These are phyloP conservation scores for Escovopsis weberi DNA, from an alignment of 2,329 filamentous ascomycete genomes.

Conservation along the genomic window DNA sequence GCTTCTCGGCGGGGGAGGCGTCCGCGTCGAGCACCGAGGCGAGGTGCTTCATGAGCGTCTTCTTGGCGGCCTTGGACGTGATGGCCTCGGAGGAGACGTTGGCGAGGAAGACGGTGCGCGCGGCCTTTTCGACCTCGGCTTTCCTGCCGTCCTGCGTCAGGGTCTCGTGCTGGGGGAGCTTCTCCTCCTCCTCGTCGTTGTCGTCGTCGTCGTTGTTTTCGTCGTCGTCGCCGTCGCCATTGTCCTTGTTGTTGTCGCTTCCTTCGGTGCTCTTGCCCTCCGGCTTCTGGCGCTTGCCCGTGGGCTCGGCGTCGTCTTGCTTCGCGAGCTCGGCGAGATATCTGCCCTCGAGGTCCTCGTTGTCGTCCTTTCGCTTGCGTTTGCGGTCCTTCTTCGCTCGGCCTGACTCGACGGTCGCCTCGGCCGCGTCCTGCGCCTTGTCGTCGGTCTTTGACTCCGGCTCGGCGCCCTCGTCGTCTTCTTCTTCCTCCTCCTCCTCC, in stretches of 20 bases:
- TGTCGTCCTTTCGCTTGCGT: conserved; percentile 51
- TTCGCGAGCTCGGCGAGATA: conserved; percentile 53
- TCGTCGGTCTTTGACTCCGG: conserved; percentile 12
- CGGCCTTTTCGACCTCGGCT: conserved; percentile 66
- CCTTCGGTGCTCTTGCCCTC: conserved; percentile 10
- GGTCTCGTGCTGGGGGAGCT: conserved; percentile 42
- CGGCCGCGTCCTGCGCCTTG: conserved; percentile 19
- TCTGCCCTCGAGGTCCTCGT: conserved; percentile 54
- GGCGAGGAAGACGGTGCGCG: conserved; percentile 80
- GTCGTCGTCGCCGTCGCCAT: conserved; percentile 20
- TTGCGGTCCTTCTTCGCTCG: conserved; percentile 37
- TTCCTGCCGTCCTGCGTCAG: conserved; percentile 36
- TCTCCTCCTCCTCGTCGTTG: conserved; percentile 27
- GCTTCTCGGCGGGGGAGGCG: conserved; percentile 46
- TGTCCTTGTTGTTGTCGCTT: conserved; percentile 23
- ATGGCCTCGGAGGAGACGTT: conserved; percentile 80
- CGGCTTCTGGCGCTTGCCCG: conserved; percentile 39
- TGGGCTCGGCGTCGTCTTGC: conserved; percentile 41
- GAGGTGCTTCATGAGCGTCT: conserved; percentile 61
- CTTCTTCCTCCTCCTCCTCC: conserved; percentile 8
- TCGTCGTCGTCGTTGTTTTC: conserved; percentile 19
- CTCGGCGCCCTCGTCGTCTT: conserved; percentile 22
- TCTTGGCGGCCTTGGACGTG: conserved; percentile 67
- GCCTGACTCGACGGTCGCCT: conserved; percentile 21
- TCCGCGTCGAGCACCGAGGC: conserved; percentile 52